Evolutionary conservation across 306 rosid species (phyloP).

Genomic region (Cucurbita maxima): DNA sequence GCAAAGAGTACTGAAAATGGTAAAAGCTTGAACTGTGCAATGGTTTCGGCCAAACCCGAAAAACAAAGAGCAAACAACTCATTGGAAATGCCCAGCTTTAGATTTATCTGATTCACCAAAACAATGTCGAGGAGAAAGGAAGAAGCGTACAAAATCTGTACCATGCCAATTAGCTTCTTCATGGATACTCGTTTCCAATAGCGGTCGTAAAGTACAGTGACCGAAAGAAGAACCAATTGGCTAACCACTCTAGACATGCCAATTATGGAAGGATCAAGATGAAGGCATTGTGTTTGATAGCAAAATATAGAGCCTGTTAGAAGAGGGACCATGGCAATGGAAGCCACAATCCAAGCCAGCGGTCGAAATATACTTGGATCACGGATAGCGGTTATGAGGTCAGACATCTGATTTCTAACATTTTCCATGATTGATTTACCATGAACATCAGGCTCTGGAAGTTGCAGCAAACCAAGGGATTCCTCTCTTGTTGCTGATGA

Average conservation of each 20-base stretch:
- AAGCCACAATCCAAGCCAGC: slow-evolving; percentile 60
- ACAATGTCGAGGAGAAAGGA: slow-evolving; percentile 68
- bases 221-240: slow-evolving; percentile 67
- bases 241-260: slow-evolving; percentile 67
- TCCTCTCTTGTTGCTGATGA: slow-evolving; percentile 51
- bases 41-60: slow-evolving; percentile 58
- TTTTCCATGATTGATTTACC: slow-evolving; percentile 28
- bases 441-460: slow-evolving; percentile 13
- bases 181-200: slow-evolving; percentile 44
- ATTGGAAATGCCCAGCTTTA: slow-evolving; percentile 51
- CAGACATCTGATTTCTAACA: slow-evolving; percentile 35
- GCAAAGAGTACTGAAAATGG: slow-evolving; percentile 69
- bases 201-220: slow-evolving; percentile 42
- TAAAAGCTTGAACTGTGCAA: slow-evolving; percentile 72
- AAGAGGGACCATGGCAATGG: slow-evolving; percentile 60
- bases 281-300: slow-evolving; percentile 67
- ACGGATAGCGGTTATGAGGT: slow-evolving; percentile 30
- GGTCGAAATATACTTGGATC: slow-evolving; percentile 36
- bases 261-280: slow-evolving; percentile 55
- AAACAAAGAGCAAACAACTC: slow-evolving; percentile 53
- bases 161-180: slow-evolving; percentile 38
- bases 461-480: slow-evolving; percentile 40
- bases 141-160: slow-evolving; percentile 51
- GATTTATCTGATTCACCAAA: slow-evolving; percentile 53
- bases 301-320: slow-evolving; percentile 73